Conservation (phyloP, 805 yeast genomes). For the Wickerhamomyces rabaulensis region DNA sequence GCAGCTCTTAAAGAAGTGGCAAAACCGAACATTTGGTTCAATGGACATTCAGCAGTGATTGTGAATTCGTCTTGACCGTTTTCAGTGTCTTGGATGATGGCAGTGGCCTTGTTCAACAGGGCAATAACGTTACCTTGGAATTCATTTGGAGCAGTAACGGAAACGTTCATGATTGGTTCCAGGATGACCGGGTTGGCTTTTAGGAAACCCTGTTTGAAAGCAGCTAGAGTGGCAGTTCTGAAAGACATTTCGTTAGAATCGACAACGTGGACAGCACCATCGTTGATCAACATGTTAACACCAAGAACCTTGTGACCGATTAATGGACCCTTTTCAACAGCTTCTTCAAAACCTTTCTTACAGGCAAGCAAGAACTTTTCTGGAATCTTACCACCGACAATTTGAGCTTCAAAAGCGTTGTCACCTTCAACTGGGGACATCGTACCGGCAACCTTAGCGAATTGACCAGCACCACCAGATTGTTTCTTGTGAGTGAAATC, state of each 20-base stretch:
- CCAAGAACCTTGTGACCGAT: conserved; percentile 93
- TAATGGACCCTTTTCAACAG: conserved; percentile 93
- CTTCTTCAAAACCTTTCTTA: conserved; percentile 92
- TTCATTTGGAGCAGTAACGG: conserved; percentile 91
- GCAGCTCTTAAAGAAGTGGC: conserved; percentile 93
- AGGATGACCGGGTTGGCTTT: conserved; percentile 80
- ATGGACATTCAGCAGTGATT: conserved; percentile 90
- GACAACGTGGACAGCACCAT: conserved; percentile 96
- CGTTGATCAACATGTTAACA: conserved; percentile 87
- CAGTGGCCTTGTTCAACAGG: conserved; percentile 84
- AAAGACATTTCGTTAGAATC: conserved; percentile 96
- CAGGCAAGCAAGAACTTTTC: conserved; percentile 94
- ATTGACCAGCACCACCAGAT: conserved; percentile 99
- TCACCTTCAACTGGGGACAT: conserved; percentile 59
- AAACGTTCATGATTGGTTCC: conserved; percentile 95
- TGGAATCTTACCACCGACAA: conserved; percentile 96
- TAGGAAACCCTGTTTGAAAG: conserved; percentile 87
- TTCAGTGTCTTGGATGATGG: conserved; percentile 90
- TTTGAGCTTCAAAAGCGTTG: conserved; percentile 76
- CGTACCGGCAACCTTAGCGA: conserved; percentile 90
- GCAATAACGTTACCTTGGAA: conserved; percentile 94
- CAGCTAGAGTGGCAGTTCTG: conserved; percentile 86
- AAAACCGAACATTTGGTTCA: conserved; percentile 93
- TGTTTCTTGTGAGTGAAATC: conserved; percentile 97
- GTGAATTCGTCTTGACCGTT: conserved; percentile 93